Conservation (phyloP, 805 yeast species). For the Starmerella apis region DNA sequence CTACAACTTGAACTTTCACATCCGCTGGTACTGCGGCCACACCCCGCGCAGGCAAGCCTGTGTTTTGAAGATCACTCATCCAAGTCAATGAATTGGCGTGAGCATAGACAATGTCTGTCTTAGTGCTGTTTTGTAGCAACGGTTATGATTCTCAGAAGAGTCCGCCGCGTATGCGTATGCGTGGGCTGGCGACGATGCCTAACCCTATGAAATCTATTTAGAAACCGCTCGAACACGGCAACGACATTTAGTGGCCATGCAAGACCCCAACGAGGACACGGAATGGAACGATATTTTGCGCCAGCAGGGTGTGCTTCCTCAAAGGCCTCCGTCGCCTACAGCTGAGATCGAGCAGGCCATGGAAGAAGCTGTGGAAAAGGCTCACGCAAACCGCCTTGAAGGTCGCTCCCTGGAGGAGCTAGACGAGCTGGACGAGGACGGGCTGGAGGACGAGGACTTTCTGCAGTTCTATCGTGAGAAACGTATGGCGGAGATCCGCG, state of each 20-base stretch:
- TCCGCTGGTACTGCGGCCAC: background rate
- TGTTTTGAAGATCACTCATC: background rate
- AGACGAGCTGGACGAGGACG: slow-evolving; percentile 82
- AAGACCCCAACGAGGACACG: slow-evolving; percentile 87
- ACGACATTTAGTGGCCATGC: slow-evolving; percentile 14
- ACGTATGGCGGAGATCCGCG: slow-evolving; percentile 62
- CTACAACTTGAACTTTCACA: slow-evolving; percentile 20
- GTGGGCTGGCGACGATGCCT: too few species aligned
- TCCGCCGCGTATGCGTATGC: too few species aligned
- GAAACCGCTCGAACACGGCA: background rate
- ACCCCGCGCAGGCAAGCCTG: slow-evolving; percentile 1
- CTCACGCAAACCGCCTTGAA: slow-evolving; percentile 76
- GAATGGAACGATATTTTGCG: slow-evolving; percentile 97
- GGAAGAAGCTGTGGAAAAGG: slow-evolving; percentile 66
- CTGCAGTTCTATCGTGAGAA: slow-evolving; percentile 64
- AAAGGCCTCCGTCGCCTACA: slow-evolving; percentile 79
- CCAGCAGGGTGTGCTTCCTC: slow-evolving; percentile 83
- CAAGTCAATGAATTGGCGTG: too few species aligned
- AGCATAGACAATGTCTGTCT: too few species aligned
- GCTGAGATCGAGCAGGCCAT: slow-evolving; percentile 77
- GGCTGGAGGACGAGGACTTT: slow-evolving; percentile 72
- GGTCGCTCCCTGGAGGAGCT: slow-evolving; percentile 67
- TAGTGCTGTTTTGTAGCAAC: too few species aligned
- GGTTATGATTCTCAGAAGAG: too few species aligned
- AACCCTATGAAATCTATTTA: background rate